Conservation (phyloP, 2,329 filamentous ascomycete species). For the Sphaceloma murrayae region DNA sequence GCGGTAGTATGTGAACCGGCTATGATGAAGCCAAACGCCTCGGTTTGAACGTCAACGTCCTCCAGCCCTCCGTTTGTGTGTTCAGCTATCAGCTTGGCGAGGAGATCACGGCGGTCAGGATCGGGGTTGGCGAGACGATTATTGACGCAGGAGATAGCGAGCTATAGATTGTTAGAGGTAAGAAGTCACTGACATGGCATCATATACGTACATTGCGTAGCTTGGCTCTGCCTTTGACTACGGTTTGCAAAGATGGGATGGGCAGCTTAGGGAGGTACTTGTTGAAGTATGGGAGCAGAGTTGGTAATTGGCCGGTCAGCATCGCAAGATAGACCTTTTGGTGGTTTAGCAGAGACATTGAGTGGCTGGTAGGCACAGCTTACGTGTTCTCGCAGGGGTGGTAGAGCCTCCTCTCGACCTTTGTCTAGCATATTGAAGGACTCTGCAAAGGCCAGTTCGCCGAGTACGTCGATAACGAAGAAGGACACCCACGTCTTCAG, state of each 20-base stretch:
- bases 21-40: constrained; percentile 17
- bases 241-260: constrained; percentile 3
- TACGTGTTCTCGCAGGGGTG: constrained; percentile 10
- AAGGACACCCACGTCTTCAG: constrained; percentile 9
- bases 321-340: constrained; percentile 12
- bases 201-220: constrained; percentile 7
- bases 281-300: constrained; percentile 2
- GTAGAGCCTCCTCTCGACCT: constrained; percentile 6
- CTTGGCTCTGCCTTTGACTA: constrained; percentile 3
- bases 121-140: constrained; percentile 7
- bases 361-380: neutral
- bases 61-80: neutral
- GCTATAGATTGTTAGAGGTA: neutral
- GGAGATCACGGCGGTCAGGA: constrained; percentile 6
- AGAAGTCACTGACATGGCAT: neutral
- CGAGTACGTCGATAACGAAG: constrained; percentile 11
- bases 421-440: constrained; percentile 10
- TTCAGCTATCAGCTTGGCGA: constrained; percentile 8
- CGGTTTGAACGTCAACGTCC: constrained; percentile 12
- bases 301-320: constrained; percentile 7
- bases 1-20: constrained; percentile 30
- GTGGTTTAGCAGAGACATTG: neutral
- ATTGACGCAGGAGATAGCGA: constrained; percentile 11
- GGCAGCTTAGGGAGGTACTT: constrained; percentile 11
- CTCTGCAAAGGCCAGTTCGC: constrained; percentile 8